A percentile compares a stretch with the other conserved stretches of the same genome.
phyloP scores from a whole-genome alignment of 208 protist species.

The Trypanosoma platydactyli region DNA sequence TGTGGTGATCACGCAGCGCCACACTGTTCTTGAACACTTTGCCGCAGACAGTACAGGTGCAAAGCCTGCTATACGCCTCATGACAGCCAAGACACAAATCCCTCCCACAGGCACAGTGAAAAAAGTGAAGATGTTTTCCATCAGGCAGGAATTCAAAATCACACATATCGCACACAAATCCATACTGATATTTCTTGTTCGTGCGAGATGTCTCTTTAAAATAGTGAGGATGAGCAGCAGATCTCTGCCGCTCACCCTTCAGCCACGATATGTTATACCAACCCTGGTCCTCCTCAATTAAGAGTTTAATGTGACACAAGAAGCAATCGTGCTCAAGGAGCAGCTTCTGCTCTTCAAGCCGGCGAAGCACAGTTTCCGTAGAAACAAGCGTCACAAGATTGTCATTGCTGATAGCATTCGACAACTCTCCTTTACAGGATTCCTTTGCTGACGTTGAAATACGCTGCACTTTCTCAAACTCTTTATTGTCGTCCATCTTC shows the following conservation, averaged over 20 bases:
- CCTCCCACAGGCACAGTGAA: slow-evolving; percentile 83
- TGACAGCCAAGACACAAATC: slow-evolving; percentile 86
- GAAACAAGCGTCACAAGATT: slow-evolving; percentile 24
- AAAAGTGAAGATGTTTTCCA: slow-evolving; percentile 63
- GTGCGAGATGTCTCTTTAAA: slow-evolving; percentile 60
- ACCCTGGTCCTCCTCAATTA: slow-evolving; percentile 70
- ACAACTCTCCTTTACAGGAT: neutral
- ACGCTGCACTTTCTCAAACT: too few relatives aligned
- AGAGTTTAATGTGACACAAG: slow-evolving; percentile 51
- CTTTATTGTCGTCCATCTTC: too few relatives aligned
- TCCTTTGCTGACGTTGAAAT: neutral
- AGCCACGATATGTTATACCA: slow-evolving; percentile 80
- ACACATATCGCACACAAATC: slow-evolving; percentile 88
- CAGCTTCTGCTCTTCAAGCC: slow-evolving; percentile 29
- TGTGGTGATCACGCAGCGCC: slow-evolving; percentile 60
- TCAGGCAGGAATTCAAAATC: slow-evolving; percentile 70
- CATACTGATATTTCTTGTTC: slow-evolving; percentile 69
- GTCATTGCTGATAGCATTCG: neutral
- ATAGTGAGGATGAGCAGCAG: slow-evolving; percentile 68
- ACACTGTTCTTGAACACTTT: slow-evolving; percentile 60
- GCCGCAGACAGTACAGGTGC: slow-evolving; percentile 70
- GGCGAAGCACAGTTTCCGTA: slow-evolving; percentile 41
- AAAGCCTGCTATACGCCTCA: slow-evolving; percentile 49
- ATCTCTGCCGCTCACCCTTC: slow-evolving; percentile 72
- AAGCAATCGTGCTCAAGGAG: slow-evolving; percentile 65